phyloP scores from a whole-genome alignment of 164 flowering plant genomes.

The Annona squamosa region DNA sequence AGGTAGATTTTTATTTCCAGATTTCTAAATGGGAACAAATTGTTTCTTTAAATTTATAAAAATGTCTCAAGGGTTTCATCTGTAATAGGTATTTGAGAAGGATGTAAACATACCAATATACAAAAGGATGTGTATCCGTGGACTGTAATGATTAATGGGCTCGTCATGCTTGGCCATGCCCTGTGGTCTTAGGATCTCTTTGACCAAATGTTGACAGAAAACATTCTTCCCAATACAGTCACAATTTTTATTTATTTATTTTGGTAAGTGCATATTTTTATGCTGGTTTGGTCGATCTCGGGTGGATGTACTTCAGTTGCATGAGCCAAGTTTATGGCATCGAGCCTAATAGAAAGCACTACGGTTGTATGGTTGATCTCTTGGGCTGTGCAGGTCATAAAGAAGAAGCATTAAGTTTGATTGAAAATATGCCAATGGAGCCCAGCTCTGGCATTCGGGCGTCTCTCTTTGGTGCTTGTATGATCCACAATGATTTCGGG shows the following conservation, averaged over 20 bases:
- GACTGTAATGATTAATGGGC: slow-evolving; percentile 34
- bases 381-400: slow-evolving; percentile 23
- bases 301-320: slow-evolving; percentile 12
- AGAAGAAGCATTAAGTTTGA: slow-evolving; percentile 20
- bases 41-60: too few species aligned
- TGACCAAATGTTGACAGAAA: slow-evolving; percentile 17
- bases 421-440: slow-evolving; percentile 25
- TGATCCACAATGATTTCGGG: slow-evolving; percentile 26
- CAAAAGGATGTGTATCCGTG: slow-evolving; percentile 28
- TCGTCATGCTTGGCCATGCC: slow-evolving; percentile 31
- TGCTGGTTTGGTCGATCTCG: slow-evolving; percentile 32
- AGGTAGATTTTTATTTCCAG: too few species aligned
- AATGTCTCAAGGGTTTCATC: too few species aligned
- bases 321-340: slow-evolving; percentile 26
- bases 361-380: slow-evolving; percentile 26
- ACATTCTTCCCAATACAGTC: slow-evolving; percentile 28
- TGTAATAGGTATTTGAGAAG: too few species aligned
- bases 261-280: slow-evolving; percentile 33
- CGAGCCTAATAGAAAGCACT: slow-evolving; percentile 23
- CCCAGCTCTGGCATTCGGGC: slow-evolving; percentile 29
- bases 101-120: too few species aligned
- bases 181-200: slow-evolving; percentile 19
- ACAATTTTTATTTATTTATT: slow-evolving; percentile 17
- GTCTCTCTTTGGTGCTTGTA: slow-evolving; percentile 31
- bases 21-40: too few species aligned